Conservation (phyloP, 306 rosid species). For the Carpinus viminea region DNA sequence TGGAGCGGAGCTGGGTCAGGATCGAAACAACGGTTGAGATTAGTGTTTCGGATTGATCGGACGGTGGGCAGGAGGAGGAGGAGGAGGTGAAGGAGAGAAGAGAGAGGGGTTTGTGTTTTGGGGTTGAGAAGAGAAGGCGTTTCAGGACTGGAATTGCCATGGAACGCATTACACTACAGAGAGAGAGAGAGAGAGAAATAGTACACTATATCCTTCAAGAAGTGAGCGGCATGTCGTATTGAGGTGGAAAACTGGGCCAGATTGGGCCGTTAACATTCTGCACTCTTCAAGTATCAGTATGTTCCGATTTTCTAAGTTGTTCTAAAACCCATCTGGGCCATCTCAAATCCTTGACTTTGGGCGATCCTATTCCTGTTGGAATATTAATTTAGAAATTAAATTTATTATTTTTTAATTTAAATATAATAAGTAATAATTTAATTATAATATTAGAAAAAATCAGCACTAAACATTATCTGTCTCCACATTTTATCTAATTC, state of each 20-base stretch:
- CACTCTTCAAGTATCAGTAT: not conserved
- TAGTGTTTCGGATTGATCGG: conserved; percentile 10
- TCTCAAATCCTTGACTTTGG: not conserved
- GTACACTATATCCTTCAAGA: not conserved
- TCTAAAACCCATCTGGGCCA: not conserved
- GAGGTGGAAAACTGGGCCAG: not conserved
- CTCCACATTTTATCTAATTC: too few relatives aligned
- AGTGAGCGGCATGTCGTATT: not conserved
- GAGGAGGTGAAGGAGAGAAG: conserved; percentile 13
- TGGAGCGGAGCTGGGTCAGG: conserved; percentile 72
- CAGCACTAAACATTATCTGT: too few relatives aligned
- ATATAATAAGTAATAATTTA: too few relatives aligned
- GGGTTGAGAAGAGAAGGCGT: conserved; percentile 19
- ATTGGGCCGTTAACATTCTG: not conserved
- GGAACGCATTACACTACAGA: not conserved
- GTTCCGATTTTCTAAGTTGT: not conserved
- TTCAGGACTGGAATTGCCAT: conserved; percentile 44
- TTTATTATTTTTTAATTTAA: too few relatives aligned
- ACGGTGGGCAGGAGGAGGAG: conserved; percentile 19
- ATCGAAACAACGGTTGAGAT: conserved; percentile 46
- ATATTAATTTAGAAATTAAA: too few relatives aligned
- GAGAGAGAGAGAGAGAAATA: not conserved
- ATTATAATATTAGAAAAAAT: too few relatives aligned
- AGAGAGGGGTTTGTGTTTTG: conserved; percentile 15
- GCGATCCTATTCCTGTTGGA: too few relatives aligned